Evolutionary conservation across 2,329 filamentous ascomycete genomes (phyloP), one percentile per base, ranked within the genome.

Genomic region (Ophiostoma sp.): DNA sequence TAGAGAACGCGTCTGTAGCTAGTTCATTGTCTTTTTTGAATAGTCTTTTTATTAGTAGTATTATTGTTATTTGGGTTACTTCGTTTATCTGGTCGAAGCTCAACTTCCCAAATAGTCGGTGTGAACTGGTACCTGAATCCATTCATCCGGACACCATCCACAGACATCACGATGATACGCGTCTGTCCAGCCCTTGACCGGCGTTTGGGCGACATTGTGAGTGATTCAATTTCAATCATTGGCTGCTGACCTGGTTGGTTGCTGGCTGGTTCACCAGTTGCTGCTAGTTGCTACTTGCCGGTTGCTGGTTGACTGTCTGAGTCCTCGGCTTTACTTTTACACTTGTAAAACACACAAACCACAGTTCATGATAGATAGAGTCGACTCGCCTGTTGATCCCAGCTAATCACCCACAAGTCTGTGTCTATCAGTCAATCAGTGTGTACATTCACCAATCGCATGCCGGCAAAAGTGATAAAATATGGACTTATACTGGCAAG

Each of bases 1-100:
- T 48, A 48, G 44, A 48, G 44, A 48, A 48, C 52, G 52, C 52
- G 52, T 57, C 52, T 57, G 52, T 48, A 48, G 44, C 44, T 48
- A 48, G 44, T 48, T 20, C 17, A 48, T 20, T 20, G 6, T 39
- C 36, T 39, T 20, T n/a, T 48, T 48, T 41, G n/a, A 8, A 48
- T n/a, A n/a, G 44, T n/a, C 17, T 48, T 48, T 48, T 48, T 48
- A 48, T 7, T 44, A 1, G 4, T 44, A 20, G 0, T 41, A 7
- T 48, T 48, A 20, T 48, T 20, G 17, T 48, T 48, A n/a, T 48
- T 48, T 44, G 13, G n/a, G n/a, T n/a, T n/a, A n/a, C n/a, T n/a
- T n/a, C n/a, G n/a, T n/a, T n/a, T n/a, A n/a, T n/a, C n/a, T n/a
- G n/a, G n/a, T n/a, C n/a, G n/a, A 31, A 31, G 3, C 27, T 48